Evolutionary conservation across 805 yeast species (phyloP).

Genomic region (Saturnispora ahearnii): DNA sequence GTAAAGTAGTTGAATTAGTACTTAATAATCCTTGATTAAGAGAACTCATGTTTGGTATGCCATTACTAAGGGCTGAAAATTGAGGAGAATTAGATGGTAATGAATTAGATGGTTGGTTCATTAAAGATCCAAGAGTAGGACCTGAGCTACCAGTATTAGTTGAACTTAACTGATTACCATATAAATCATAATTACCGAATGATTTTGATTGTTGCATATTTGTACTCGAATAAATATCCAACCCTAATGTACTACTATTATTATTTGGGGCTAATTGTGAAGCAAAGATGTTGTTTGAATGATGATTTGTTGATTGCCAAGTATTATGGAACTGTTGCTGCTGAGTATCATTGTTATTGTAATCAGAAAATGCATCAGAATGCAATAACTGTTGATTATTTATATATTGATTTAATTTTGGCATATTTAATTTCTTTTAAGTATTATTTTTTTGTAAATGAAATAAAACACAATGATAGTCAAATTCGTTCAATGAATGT

Average conservation of each 20-base stretch:
- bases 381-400: slow-evolving; percentile 1
- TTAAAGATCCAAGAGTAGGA: slow-evolving; percentile 4
- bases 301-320: background rate
- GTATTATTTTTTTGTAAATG: background rate
- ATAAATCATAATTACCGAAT: slow-evolving; percentile 2
- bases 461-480: background rate
- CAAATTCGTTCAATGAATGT: background rate
- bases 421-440: background rate
- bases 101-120: slow-evolving; percentile 2
- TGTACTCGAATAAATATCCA: slow-evolving; percentile 1
- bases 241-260: background rate
- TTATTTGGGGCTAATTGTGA: background rate
- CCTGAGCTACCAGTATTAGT: slow-evolving; percentile 8
- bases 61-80: background rate
- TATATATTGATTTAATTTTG: background rate
- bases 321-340: background rate
- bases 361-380: background rate
- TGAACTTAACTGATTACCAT: background rate
- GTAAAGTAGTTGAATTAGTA: background rate
- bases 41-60: background rate
- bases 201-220: slow-evolving; percentile 9
- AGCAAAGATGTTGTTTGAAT: background rate
- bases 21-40: background rate
- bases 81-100: slow-evolving; percentile 5
- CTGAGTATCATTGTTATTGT: background rate